Percentiles rank a stretch among this genome's conserved stretches.
Evolutionary conservation across 768 basidiomycete species (phyloP).

Genomic region (Russula sp.): DNA sequence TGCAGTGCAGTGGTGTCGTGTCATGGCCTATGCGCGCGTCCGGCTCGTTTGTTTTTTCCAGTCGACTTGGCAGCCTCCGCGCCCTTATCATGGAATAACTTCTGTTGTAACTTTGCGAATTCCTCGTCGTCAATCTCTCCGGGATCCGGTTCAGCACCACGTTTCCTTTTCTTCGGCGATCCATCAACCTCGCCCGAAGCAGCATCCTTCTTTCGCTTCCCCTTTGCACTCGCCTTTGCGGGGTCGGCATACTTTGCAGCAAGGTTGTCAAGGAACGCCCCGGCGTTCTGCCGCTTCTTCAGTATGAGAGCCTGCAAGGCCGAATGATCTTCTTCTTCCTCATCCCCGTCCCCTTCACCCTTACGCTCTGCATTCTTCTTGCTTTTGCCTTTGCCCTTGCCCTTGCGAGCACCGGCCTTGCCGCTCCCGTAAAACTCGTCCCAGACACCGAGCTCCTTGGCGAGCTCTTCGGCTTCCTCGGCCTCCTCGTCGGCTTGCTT

Average conservation of each 20-base stretch:
- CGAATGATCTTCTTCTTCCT: constrained; percentile 62
- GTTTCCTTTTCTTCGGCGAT: constrained; percentile 42
- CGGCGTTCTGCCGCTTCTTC: constrained; percentile 62
- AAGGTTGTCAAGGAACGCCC: constrained; percentile 66
- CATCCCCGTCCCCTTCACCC: constrained; percentile 39
- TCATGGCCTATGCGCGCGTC: constrained; percentile 12
- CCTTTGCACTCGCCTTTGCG: constrained; percentile 31
- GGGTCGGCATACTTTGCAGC: constrained; percentile 66
- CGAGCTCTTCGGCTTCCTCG: constrained; percentile 72
- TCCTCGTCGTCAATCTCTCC: constrained; percentile 63
- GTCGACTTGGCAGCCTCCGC: constrained; percentile 2
- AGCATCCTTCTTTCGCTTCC: constrained; percentile 37
- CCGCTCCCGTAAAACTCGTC: constrained; percentile 86
- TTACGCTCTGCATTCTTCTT: constrained; percentile 39
- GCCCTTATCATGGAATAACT: constrained; percentile 40
- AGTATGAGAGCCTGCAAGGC: constrained; percentile 75
- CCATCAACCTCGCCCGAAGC: constrained; percentile 34
- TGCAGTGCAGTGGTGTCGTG: no score
- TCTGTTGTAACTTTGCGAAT: constrained; percentile 53
- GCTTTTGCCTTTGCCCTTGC: constrained; percentile 38
- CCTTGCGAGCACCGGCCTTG: constrained; percentile 52
- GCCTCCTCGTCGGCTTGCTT: constrained; percentile 76
- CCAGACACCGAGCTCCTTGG: constrained; percentile 88
- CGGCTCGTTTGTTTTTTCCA: constrained; percentile 12
- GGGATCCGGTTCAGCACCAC: constrained; percentile 30